Conservation (phyloP, 257 asterid species). For the Echites panduratus region DNA sequence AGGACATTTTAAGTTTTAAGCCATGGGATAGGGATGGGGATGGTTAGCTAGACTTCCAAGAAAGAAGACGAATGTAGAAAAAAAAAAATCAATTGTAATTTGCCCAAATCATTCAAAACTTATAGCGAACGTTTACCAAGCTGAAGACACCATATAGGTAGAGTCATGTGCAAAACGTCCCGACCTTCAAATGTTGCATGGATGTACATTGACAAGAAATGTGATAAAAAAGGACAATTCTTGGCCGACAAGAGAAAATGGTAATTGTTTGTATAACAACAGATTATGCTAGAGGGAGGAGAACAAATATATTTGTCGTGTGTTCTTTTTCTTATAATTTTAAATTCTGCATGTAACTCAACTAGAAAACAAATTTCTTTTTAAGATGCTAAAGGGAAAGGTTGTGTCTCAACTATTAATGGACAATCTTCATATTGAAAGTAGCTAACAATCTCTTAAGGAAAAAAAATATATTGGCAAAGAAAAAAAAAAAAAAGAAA, state of each 20-base stretch:
- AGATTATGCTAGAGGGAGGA: not conserved
- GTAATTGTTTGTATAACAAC: not conserved
- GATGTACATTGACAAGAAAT: not conserved
- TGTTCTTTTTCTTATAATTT: not conserved
- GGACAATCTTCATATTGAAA: not conserved
- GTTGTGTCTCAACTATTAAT: not conserved
- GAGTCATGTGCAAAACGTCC: not conserved
- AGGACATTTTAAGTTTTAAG: no score
- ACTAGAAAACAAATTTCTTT: not conserved
- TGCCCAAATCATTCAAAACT: not conserved
- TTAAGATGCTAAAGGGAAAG: no score
- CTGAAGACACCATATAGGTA: not conserved
- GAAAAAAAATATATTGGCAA: not conserved
- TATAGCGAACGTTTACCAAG: not conserved
- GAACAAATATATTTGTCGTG: not conserved
- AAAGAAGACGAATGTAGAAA: not conserved
- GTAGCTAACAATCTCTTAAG: not conserved
- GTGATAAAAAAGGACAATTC: not conserved
- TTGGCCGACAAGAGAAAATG: not conserved
- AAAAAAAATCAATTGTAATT: no score
- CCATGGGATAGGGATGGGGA: no score
- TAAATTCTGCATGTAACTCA: no score
- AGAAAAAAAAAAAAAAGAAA: not conserved
- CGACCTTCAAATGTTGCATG: not conserved
- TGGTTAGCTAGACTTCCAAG: no score